Evolutionary conservation across 306 rosid genomes (phyloP).

Genomic region (Trichosanthes cucumerina): DNA sequence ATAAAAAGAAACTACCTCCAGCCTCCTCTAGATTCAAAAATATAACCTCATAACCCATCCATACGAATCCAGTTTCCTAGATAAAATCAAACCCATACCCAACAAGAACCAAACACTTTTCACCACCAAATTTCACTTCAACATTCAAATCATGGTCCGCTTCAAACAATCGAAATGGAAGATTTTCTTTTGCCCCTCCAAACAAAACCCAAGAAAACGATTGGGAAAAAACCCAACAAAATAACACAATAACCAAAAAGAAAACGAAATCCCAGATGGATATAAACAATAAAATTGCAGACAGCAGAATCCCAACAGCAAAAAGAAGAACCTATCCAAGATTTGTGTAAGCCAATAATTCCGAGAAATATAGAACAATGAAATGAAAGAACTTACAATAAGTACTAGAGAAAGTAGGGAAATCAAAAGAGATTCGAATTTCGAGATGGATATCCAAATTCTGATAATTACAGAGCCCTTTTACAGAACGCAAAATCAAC

Average conservation of each 20-base stretch:
- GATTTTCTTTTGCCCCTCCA: neutral
- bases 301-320: neutral
- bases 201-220: neutral
- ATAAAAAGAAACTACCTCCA: slow-evolving; percentile 1
- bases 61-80: neutral
- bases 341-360: neutral
- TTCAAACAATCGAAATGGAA: neutral
- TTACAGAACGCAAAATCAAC: neutral
- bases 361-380: neutral
- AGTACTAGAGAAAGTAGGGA: neutral
- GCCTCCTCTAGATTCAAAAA: neutral
- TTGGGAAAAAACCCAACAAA: neutral
- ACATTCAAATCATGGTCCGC: neutral
- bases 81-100: neutral
- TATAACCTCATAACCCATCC: neutral
- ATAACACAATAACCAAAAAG: neutral
- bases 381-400: neutral
- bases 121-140: neutral
- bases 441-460: neutral
- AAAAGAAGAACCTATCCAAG: neutral
- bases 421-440: neutral
- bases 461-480: neutral
- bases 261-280: neutral
- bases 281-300: neutral
- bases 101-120: neutral